Evolutionary conservation across 2,329 filamentous ascomycete species (phyloP), one percentile per base, ranked within the genome.

Genomic region (Fusarium udum): DNA sequence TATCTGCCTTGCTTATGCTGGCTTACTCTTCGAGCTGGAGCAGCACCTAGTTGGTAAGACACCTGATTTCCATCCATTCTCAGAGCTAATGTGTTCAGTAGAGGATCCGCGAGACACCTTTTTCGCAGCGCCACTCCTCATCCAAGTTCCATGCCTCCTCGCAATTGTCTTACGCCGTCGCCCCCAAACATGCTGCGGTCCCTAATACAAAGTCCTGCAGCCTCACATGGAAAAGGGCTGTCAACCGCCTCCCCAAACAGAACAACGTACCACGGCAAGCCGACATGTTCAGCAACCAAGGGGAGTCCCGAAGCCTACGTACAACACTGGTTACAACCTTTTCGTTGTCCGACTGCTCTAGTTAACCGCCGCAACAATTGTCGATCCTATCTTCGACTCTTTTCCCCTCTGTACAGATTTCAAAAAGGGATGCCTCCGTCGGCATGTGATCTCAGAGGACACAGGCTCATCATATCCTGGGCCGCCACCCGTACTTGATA

Each of bases 291-390:
- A 16, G n/a, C 39, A 16, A 42, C 40, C 40, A 43, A 11, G n/a
- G 2, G 14, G 4, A 11, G 15, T 6, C 6, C 40, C 9, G 15
- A 4, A 7, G 6, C 14, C 1, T 24, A 7, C 12, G 4, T 16
- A 43, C 14, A 43, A 16, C 6, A 16, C 13, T 74, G 59, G 72
- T 62, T 61, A 69, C 72, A 74, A 62, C 64, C 74, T 74, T 71
- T 74, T 65, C 46, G 61, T 73, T 66, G 51, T 55, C 55, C 61
- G 61, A 71, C 71, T 58, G 57, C 48, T 65, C 16, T 20, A 18
- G 16, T 58, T 40, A 57, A 55, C 67, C 56, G 58, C 61, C 58
- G 51, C 62, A 68, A 69, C 59, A 64, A 64, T 43, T 61, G 31
- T 68, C 43, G 55, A 55, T 67, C 64, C 28, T 32, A 16, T 58